A percentile compares a stretch with the other conserved stretches of the same genome.
phyloP scores from a whole-genome alignment of 2,329 filamentous ascomycete species.

The Fusarium sp. region DNA sequence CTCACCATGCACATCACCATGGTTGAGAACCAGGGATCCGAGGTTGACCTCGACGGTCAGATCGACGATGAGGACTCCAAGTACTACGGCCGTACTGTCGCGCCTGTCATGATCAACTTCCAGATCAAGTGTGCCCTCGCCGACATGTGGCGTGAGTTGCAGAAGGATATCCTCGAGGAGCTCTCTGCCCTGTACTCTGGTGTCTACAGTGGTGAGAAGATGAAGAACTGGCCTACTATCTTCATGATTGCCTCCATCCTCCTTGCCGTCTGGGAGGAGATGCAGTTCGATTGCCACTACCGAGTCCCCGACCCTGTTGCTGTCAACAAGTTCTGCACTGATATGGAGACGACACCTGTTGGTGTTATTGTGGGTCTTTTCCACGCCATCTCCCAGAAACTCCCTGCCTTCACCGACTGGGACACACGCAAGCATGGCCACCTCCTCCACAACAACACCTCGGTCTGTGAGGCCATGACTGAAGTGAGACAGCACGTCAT shows the following conservation, averaged over 20 bases:
- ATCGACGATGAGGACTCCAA: slow-evolving; percentile 88
- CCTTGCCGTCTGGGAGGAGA: slow-evolving; percentile 95
- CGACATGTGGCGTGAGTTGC: slow-evolving; percentile 97
- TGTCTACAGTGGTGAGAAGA: slow-evolving; percentile 94
- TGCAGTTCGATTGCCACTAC: slow-evolving; percentile 99
- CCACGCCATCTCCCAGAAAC: slow-evolving; percentile 97
- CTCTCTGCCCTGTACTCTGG: slow-evolving; percentile 93
- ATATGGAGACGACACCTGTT: slow-evolving; percentile 96
- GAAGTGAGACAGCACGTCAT: slow-evolving; percentile 92
- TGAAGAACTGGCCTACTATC: slow-evolving; percentile 99
- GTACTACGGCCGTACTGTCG: slow-evolving; percentile 88
- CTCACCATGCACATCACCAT: slow-evolving; percentile 93
- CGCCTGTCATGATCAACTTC: slow-evolving; percentile 99
- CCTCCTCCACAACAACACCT: slow-evolving; percentile 86
- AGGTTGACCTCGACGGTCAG: slow-evolving; percentile 80
- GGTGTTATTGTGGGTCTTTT: slow-evolving; percentile 97
- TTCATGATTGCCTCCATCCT: slow-evolving; percentile 96
- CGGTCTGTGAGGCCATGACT: slow-evolving; percentile 95
- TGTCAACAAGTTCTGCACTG: slow-evolving; percentile 92
- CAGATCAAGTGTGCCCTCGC: slow-evolving; percentile 97
- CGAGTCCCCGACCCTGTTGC: slow-evolving; percentile 84
- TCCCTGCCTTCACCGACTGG: slow-evolving; percentile 93
- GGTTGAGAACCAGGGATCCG: slow-evolving; percentile 87
- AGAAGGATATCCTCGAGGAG: slow-evolving; percentile 96
- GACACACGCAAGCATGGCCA: slow-evolving; percentile 91